phyloP scores from a whole-genome alignment of 2,329 filamentous ascomycete genomes.

The Trichocomaceae sp. region DNA sequence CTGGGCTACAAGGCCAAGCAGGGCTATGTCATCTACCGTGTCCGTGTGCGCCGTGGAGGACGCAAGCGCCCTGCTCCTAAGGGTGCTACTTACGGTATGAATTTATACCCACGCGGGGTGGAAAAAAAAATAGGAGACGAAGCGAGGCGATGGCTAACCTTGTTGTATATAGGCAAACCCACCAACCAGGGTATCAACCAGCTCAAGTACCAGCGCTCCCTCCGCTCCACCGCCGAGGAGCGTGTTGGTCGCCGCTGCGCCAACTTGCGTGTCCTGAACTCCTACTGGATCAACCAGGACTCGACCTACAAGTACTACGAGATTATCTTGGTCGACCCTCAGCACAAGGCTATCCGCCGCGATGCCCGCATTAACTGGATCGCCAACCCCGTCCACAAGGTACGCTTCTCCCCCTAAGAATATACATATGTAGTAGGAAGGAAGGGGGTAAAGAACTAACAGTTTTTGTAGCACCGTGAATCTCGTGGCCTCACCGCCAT shows the following conservation, averaged over 20 bases:
- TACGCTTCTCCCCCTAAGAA: too few relatives aligned
- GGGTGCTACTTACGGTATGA: slow-evolving; percentile 96
- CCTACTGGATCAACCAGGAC: slow-evolving; percentile 99
- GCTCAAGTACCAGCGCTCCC: slow-evolving; percentile 99
- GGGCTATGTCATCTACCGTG: slow-evolving; percentile 99
- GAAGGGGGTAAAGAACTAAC: slow-evolving; percentile 21
- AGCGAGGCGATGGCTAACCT: slow-evolving; percentile 19
- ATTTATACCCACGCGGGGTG: too few relatives aligned
- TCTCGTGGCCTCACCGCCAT: slow-evolving; percentile 92
- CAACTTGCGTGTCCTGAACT: slow-evolving; percentile 99
- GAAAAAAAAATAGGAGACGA: too few relatives aligned
- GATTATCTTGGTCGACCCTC: slow-evolving; percentile 98
- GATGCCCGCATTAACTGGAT: slow-evolving; percentile 99
- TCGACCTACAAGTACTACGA: slow-evolving; percentile 99
- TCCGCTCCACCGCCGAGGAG: slow-evolving; percentile 97
- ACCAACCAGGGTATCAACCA: slow-evolving; percentile 99
- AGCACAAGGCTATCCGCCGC: slow-evolving; percentile 99
- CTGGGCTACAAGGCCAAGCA: slow-evolving; percentile 99
- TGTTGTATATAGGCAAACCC: slow-evolving; percentile 72
- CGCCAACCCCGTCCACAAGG: slow-evolving; percentile 98
- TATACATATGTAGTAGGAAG: too few relatives aligned
- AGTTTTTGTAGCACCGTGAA: slow-evolving; percentile 71
- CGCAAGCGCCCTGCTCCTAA: slow-evolving; percentile 94
- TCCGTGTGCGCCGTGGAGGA: slow-evolving; percentile 96
- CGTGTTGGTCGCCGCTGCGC: slow-evolving; percentile 98